Percentiles rank a stretch among this genome's conserved stretches.
These are phyloP conservation scores for Penicillium subrubescens DNA, from an alignment of 495 filamentous ascomycete species.

Conservation along the genomic window DNA sequence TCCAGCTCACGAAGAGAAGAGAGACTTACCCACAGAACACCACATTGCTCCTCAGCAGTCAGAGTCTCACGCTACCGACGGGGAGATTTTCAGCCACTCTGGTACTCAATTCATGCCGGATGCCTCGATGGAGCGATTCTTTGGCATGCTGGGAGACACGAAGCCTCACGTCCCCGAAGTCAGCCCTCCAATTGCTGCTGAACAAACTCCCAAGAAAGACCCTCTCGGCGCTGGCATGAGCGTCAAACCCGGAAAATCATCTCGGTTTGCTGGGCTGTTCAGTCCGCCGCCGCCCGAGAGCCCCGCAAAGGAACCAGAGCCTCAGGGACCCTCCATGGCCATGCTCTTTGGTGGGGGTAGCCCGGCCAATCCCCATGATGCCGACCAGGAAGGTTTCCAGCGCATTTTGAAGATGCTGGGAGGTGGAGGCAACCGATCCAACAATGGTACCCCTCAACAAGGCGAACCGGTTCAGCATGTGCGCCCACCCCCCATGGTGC, in stretches of 20 bases:
- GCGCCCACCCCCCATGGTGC: constrained; percentile 32
- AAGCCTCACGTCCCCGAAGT: constrained; percentile 37
- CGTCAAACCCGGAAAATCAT: constrained; percentile 57
- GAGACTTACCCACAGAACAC: constrained; percentile 35
- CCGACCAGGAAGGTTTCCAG: constrained; percentile 90
- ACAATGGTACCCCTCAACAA: constrained; percentile 45
- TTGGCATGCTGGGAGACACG: constrained; percentile 63
- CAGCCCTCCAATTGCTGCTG: constrained; percentile 25
- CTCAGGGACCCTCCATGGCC: constrained; percentile 18
- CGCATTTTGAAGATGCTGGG: constrained; percentile 83
- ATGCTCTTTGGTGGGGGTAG: constrained; percentile 26
- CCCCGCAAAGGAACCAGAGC: constrained; percentile 56
- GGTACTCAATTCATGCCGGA: constrained; percentile 55
- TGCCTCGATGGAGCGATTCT: constrained; percentile 75
- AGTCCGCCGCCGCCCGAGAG: constrained; percentile 63
- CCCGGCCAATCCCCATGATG: constrained; percentile 53
- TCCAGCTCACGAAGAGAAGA: constrained; percentile 51
- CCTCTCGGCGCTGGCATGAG: constrained; percentile 4
- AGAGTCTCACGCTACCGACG: constrained; percentile 39
- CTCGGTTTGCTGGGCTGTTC: constrained; percentile 85
- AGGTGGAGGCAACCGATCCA: constrained; percentile 42
- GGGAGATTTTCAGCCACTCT: constrained; percentile 39
- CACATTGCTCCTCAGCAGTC: constrained; percentile 27
- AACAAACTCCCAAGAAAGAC: constrained; percentile 34
- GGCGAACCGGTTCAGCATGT: constrained; percentile 30